These are phyloP conservation scores for Solanum tarijense DNA, from an alignment of 257 asterid genomes.

Conservation along the genomic window DNA sequence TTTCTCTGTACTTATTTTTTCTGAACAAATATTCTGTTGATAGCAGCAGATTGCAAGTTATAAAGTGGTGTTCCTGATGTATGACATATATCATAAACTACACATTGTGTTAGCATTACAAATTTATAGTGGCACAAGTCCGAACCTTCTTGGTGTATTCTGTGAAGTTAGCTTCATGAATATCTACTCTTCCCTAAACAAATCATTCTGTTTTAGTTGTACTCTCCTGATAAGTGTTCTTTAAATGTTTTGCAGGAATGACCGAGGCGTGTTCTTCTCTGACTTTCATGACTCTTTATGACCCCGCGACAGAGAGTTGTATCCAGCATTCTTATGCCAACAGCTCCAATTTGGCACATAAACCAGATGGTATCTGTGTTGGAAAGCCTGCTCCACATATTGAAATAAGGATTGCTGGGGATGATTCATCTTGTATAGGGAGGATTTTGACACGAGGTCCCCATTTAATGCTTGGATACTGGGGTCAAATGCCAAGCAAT, in stretches of 20 bases:
- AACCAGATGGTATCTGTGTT: constrained; percentile 46
- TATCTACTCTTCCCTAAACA: neutral
- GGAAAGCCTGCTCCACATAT: constrained; percentile 82
- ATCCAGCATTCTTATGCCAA: constrained; percentile 6
- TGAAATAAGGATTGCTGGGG: constrained; percentile 34
- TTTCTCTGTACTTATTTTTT: neutral
- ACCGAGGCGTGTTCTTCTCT: constrained; percentile 92
- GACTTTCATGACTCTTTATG: constrained; percentile 74
- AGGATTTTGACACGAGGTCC: constrained; percentile 76
- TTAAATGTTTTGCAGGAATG: constrained; percentile 43
- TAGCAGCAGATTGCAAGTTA: neutral
- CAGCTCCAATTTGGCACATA: constrained; percentile 10
- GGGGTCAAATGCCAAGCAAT: constrained; percentile 47
- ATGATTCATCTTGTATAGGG: constrained; percentile 33
- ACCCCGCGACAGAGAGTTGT: constrained; percentile 25
- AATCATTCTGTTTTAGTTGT: neutral
- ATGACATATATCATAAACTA: neutral
- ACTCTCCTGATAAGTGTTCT: neutral
- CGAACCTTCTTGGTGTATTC: neutral
- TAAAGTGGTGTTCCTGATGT: neutral
- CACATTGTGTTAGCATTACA: neutral
- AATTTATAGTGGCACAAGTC: neutral
- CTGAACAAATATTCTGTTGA: neutral
- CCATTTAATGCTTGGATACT: constrained; percentile 76
- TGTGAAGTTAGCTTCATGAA: neutral